phyloP scores from a whole-genome alignment of 495 filamentous ascomycete genomes.

The Tuber microsphaerosporum region DNA sequence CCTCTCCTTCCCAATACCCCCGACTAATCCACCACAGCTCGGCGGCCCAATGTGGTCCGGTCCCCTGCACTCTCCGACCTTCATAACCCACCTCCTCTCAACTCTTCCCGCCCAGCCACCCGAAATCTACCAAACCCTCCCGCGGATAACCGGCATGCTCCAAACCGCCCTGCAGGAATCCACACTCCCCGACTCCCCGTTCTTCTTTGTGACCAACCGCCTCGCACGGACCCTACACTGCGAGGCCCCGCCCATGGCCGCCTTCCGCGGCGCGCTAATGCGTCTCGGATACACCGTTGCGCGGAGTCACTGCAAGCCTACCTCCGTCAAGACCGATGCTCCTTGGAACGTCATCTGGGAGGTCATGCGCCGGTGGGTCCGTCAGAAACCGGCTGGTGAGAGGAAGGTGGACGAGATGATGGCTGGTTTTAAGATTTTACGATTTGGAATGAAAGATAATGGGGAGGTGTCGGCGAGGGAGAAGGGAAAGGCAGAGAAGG shows the following conservation, averaged over 20 bases:
- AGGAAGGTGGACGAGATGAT: constrained; percentile 58
- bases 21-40: constrained; percentile 41
- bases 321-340: constrained; percentile 85
- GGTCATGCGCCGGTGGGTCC: constrained; percentile 78
- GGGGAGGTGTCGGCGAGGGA: constrained; percentile 50
- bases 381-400: constrained; percentile 52
- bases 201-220: constrained; percentile 70
- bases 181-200: constrained; percentile 51
- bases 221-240: constrained; percentile 71
- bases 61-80: constrained; percentile 72
- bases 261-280: constrained; percentile 70
- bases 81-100: constrained; percentile 67
- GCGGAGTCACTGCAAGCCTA: constrained; percentile 76
- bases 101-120: constrained; percentile 56
- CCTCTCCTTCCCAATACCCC: background rate
- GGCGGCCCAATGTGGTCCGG: constrained; percentile 93
- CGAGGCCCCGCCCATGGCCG: constrained; percentile 61
- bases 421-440: constrained; percentile 59
- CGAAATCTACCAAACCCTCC: constrained; percentile 65
- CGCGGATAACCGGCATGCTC: constrained; percentile 85
- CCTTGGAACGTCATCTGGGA: constrained; percentile 86
- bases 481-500: constrained; percentile 55
- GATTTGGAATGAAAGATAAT: constrained; percentile 53
- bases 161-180: constrained; percentile 73
- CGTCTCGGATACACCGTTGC: constrained; percentile 72